Percentiles rank a stretch among this genome's conserved stretches.
phyloP scores from a whole-genome alignment of 331 rosid genomes.

The Prunus yedoensis region DNA sequence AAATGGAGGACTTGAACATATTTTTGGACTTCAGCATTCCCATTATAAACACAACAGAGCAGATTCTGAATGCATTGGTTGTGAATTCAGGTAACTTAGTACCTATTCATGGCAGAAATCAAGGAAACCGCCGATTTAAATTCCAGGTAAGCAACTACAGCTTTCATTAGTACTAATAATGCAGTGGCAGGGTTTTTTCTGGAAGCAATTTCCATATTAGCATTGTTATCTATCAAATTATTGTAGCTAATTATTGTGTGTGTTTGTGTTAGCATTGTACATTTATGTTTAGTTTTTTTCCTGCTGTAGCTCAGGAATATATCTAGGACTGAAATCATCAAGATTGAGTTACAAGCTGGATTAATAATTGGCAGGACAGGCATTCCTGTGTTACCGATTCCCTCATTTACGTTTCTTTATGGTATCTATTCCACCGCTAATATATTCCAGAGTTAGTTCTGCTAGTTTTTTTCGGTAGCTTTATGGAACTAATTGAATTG shows the following conservation, averaged over 20 bases:
- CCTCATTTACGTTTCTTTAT: slow-evolving; percentile 54
- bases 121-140: slow-evolving; percentile 43
- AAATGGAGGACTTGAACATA: slow-evolving; percentile 47
- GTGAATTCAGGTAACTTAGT: slow-evolving; percentile 45
- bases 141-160: slow-evolving; percentile 43
- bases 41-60: slow-evolving; percentile 50
- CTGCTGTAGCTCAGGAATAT: slow-evolving; percentile 47
- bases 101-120: slow-evolving; percentile 35
- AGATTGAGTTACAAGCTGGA: slow-evolving; percentile 38
- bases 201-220: background rate
- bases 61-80: slow-evolving; percentile 44
- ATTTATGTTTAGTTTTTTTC: background rate
- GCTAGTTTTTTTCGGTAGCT: slow-evolving; percentile 1
- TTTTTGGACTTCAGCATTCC: slow-evolving; percentile 65
- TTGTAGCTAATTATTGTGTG: background rate
- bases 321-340: slow-evolving; percentile 44
- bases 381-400: slow-evolving; percentile 52
- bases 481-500: slow-evolving; percentile 15
- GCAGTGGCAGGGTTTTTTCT: background rate
- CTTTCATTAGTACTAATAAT: background rate
- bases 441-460: background rate
- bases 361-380: slow-evolving; percentile 50
- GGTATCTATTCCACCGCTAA: slow-evolving; percentile 32
- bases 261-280: background rate
- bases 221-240: no score